Conservation (phyloP, 1,284 basidiomycete species). For the Inonotus hispidus region DNA sequence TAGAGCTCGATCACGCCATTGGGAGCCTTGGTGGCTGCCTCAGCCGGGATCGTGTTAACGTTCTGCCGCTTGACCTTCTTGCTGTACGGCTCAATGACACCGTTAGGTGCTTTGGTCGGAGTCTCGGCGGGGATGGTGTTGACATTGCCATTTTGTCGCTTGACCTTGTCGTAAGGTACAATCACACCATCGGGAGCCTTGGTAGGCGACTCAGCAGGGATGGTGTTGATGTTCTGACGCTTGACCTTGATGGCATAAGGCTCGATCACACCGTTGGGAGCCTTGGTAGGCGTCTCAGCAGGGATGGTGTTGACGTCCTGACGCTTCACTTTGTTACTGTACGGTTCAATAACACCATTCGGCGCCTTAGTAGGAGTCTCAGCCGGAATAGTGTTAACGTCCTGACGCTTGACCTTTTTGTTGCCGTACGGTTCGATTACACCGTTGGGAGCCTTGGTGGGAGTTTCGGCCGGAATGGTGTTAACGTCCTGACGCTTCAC, state of each 20-base stretch:
- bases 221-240: slow-evolving; percentile 25
- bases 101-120: slow-evolving; percentile 30
- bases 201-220: slow-evolving; percentile 32
- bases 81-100: slow-evolving; percentile 20
- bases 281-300: slow-evolving; percentile 23
- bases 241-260: slow-evolving; percentile 16
- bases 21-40: slow-evolving; percentile 24
- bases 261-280: slow-evolving; percentile 24
- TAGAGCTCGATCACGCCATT: slow-evolving; percentile 25
- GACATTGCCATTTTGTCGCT: slow-evolving; percentile 22
- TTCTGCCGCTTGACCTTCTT: slow-evolving; percentile 12
- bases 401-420: slow-evolving; percentile 21
- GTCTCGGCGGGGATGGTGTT: slow-evolving; percentile 30
- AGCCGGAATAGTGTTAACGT: slow-evolving; percentile 33
- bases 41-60: slow-evolving; percentile 24
- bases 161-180: slow-evolving; percentile 12
- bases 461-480: slow-evolving; percentile 28
- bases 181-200: slow-evolving; percentile 28
- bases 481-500: slow-evolving; percentile 22
- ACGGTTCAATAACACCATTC: slow-evolving; percentile 24
- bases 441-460: slow-evolving; percentile 31
- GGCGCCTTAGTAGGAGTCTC: slow-evolving; percentile 26
- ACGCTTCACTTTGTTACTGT: slow-evolving; percentile 20
- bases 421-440: slow-evolving; percentile 15
- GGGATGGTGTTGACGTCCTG: slow-evolving; percentile 21